phyloP scores from a whole-genome alignment of 352 stramenopile genomes.

The Phytophthora capsici region DNA sequence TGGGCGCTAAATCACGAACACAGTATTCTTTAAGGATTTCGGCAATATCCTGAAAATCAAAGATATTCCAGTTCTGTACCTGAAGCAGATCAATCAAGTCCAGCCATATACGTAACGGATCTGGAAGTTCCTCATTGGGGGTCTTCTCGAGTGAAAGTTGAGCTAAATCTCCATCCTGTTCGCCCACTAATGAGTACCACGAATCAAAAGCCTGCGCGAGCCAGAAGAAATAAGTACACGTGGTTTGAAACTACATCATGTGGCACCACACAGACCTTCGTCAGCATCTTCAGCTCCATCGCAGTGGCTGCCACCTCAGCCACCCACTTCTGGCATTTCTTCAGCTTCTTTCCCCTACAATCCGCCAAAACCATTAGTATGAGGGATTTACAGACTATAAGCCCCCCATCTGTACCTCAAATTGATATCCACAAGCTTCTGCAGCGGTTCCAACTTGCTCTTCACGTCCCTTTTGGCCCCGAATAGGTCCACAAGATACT shows the following conservation, averaged over 20 bases:
- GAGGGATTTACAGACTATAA: no score
- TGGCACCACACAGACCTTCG: conserved; percentile 31
- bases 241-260: background rate
- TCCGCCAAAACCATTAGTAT: background rate
- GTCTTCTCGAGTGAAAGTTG: conserved; percentile 55
- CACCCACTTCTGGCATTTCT: conserved; percentile 84
- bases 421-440: conserved; percentile 80
- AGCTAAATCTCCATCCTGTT: conserved; percentile 20
- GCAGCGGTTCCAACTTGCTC: conserved; percentile 72
- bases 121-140: conserved; percentile 72
- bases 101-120: conserved; percentile 72
- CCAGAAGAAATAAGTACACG: conserved; percentile 1
- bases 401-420: conserved; percentile 51
- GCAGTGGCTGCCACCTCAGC: conserved; percentile 66
- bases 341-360: conserved; percentile 73
- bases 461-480: conserved; percentile 51
- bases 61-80: conserved; percentile 36
- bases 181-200: conserved; percentile 75
- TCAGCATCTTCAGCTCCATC: conserved; percentile 55
- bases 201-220: conserved; percentile 67
- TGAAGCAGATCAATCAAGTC: conserved; percentile 78
- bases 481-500: conserved; percentile 84
- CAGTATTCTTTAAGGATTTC: conserved; percentile 5
- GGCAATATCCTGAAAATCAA: no score
- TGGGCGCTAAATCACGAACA: conserved; percentile 43